Evolutionary conservation across 2,329 filamentous ascomycete genomes (phyloP), one percentile per base, ranked within the genome.

Genomic region (Simplicillium aogashimaense): DNA sequence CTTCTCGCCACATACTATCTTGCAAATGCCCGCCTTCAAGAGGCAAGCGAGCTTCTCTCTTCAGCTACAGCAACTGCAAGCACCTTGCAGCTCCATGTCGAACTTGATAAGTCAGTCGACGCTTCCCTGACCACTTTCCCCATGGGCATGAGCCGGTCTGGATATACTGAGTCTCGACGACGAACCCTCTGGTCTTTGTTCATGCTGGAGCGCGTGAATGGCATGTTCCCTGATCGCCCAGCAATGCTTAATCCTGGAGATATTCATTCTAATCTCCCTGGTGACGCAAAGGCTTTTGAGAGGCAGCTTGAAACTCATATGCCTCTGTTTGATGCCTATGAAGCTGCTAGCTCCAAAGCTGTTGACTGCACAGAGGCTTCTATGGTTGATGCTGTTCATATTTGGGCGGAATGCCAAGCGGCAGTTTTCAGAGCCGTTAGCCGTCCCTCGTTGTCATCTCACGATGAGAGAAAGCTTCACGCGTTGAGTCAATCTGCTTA

Each of bases 171-270:
- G 58, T 81, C 79, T 49, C 71, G 77, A 44, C 70, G 82, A 46
- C 69, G 83, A 41, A 86, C 81, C 0, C 81, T 86, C 51, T 88
- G 82, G 82, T 75, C 78, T 20, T 72, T 77, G 38, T 84, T 81
- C 48, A 62, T 86, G 49, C 70, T 84, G 56, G 83, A 87, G 59
- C 73, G 80, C 36, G 74, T 81, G 44, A 78, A 75, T 36, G 73
- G 73, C 12, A 70, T 78, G 44, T 78, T 70, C 39, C 69, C 70
- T 1, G 64, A 68, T 3, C 67, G 70, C 2, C 58, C 67, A 7
- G 74, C 67, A 36, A 70, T 74, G 45, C 69, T 86, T 43, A 73
- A 76, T 36, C 64, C 74, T 4, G 73, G 82, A 45, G 77, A 86
- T 44, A 72, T 83, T 33, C 81, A 82, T 50, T 64, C 84, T 11